phyloP scores from a whole-genome alignment of 2,329 filamentous ascomycete genomes.

The Exophiala xenobiotica region DNA sequence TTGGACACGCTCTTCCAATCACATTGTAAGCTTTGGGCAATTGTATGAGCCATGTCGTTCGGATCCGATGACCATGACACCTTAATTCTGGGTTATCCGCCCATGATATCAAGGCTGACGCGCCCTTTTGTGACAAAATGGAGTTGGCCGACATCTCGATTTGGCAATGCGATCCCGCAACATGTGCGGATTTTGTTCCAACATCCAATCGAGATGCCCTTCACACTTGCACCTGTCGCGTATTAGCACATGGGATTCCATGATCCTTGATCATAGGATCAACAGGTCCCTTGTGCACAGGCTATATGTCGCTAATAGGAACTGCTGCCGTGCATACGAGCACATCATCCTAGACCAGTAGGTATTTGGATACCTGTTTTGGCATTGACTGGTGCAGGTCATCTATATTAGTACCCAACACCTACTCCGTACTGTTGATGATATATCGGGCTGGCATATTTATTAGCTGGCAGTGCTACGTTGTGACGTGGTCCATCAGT shows the following conservation, averaged over 20 bases:
- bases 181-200: background rate
- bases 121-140: slow-evolving; percentile 1
- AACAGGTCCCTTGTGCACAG: no score
- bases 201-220: no score
- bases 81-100: background rate
- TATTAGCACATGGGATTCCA: no score
- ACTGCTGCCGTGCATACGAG: background rate
- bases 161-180: slow-evolving; percentile 25
- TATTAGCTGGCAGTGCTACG: no score
- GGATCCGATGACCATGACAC: background rate
- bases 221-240: no score
- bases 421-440: no score
- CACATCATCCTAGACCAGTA: slow-evolving; percentile 4
- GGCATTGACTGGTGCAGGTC: slow-evolving; percentile 1
- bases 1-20: no score
- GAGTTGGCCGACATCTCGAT: slow-evolving; percentile 17
- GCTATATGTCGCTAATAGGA: no score
- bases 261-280: no score
- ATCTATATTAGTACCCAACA: background rate
- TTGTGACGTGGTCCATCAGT: no score
- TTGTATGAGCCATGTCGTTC: background rate
- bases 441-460: no score
- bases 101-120: slow-evolving; percentile 20
- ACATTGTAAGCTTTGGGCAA: background rate
- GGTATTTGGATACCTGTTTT: slow-evolving; percentile 24